Evolutionary conservation across 208 protist genomes (phyloP).

Genomic region (Acanthamoeba castellanii): DNA sequence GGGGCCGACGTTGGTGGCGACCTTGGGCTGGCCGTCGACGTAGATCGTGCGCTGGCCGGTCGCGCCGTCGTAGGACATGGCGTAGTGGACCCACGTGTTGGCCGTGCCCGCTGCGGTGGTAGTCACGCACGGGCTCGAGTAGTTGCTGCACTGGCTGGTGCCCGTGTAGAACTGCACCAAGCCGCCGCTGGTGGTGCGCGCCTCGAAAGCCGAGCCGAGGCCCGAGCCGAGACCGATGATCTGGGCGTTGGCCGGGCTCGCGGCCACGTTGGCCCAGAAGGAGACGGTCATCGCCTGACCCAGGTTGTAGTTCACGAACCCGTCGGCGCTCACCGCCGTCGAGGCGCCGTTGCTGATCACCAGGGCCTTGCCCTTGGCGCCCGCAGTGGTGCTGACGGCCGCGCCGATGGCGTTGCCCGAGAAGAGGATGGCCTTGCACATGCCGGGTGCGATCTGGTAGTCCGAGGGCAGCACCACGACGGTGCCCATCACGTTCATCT

Average conservation of each 20-base stretch:
- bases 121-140: background rate
- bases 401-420: conserved; percentile 16
- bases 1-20: background rate
- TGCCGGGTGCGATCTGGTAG: background rate
- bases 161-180: conserved; percentile 44
- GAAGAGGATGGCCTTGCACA: conserved; percentile 30
- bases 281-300: conserved; percentile 6
- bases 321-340: conserved; percentile 27
- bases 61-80: conserved; percentile 30
- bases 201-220: conserved; percentile 45
- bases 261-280: conserved; percentile 57
- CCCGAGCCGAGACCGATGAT: conserved; percentile 48
- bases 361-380: conserved; percentile 33
- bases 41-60: conserved; percentile 23
- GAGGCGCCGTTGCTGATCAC: background rate
- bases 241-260: conserved; percentile 1
- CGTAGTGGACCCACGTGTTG: conserved; percentile 59
- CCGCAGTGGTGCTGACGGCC: background rate
- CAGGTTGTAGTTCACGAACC: conserved; percentile 67
- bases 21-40: conserved; percentile 9
- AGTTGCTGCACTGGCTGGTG: conserved; percentile 40
- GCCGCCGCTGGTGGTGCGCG: conserved; percentile 27
- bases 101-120: background rate
- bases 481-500: conserved; percentile 63
- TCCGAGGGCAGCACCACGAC: conserved; percentile 42